Percentiles rank a stretch among this genome's conserved stretches.
Conservation (phyloP, 345 rosid genomes). For the Gossypium sturtianum region DNA sequence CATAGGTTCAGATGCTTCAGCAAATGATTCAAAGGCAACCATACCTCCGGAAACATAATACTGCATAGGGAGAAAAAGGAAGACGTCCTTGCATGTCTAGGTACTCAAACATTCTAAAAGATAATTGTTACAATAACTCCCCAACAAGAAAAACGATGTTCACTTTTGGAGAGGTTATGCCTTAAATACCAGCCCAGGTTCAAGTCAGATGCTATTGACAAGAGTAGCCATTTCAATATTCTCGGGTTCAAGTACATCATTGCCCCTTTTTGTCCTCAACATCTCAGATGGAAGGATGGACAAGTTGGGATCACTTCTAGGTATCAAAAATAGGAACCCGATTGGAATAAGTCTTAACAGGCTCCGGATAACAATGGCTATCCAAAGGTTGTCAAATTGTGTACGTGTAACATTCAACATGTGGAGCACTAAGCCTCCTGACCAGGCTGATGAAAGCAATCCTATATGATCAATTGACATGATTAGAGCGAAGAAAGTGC, state of each 20-base stretch:
- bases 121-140: constrained; percentile 10
- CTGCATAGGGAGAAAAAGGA: not conserved
- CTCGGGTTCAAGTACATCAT: constrained; percentile 25
- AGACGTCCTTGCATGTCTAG: not conserved
- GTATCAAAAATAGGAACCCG: constrained; percentile 51
- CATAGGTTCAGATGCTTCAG: not conserved
- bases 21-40: not conserved
- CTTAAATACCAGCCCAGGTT: not conserved
- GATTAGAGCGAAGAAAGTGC: constrained; percentile 70
- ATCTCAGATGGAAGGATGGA: constrained; percentile 49
- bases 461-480: constrained; percentile 72
- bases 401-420: constrained; percentile 49
- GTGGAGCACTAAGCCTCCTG: constrained; percentile 57
- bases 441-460: constrained; percentile 50
- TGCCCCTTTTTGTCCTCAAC: constrained; percentile 32
- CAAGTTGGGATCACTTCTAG: constrained; percentile 44
- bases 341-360: constrained; percentile 50
- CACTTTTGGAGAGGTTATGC: not conserved
- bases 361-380: constrained; percentile 60
- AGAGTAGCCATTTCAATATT: constrained; percentile 52
- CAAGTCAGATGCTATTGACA: constrained; percentile 15
- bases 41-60: not conserved
- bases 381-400: constrained; percentile 59
- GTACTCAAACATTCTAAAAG: not conserved
- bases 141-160: constrained; percentile 16